Base-by-base conservation (phyloP, 495 filamentous ascomycete species). In the Clohesyomyces aquaticus region DNA sequence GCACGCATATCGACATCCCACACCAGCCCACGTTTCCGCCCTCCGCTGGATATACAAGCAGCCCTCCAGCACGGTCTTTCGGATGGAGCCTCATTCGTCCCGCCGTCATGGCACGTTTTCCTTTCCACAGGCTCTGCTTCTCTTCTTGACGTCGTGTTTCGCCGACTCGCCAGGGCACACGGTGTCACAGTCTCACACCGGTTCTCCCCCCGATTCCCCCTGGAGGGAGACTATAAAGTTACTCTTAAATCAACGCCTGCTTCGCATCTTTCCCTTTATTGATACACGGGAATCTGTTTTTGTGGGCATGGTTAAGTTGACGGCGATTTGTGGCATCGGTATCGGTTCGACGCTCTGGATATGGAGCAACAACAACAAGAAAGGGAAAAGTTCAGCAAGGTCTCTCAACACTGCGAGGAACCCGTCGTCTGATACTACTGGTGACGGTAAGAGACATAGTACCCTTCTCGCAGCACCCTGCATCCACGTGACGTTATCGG, bases 291-390 rank as follows among this genome's bases (percentile, higher is more conserved):
- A 47, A 1, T 41, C 47, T 10, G 55, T 38, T 29, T 54, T 69
- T 32, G 66, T 68, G 65, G 65, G 68, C 61, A 72, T 72, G 69
- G 69, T 66, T 19, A 38, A 72, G 55, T 19, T 72, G 50, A 60
- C 69, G 12, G 62, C 54, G 2, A 3, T 72, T 23, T 72, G 69
- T 63, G 69, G 69, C 42, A 41, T 66, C 43, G 69, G 69, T 45
- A 41, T 66, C 43, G 59, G 63, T 53, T 55, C 69, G 29, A 62
- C 48, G 53, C 62, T 69, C 54, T 72, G 69, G 69, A 45, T 63
- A 64, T 71, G 52, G 56, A 53, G 55, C 59, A 59, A 64, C 54
- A 32, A 28, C 52, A 55, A 18, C 25, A 47, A 46, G 42, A 49
- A 52, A 45, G 49, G 28, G 28, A 63, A 59, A 48, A 4, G 11